Base-by-base conservation (phyloP, 805 yeast genomes). In the Diddensiella transvaalensis region DNA sequence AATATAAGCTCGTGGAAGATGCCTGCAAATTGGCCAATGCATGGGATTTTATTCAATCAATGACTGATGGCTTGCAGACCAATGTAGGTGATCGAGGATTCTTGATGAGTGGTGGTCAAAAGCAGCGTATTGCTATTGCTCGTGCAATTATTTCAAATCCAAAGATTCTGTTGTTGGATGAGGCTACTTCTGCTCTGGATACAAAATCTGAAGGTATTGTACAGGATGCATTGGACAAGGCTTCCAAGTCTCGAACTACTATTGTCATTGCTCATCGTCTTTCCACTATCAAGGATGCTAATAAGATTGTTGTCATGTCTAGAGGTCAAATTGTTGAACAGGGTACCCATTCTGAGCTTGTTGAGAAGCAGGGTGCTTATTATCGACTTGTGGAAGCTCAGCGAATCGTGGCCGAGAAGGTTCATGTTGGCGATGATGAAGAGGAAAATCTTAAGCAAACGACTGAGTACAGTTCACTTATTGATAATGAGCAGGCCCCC, bases 11-110 rank as follows among this genome's bases (percentile, higher is more conserved):
- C 26, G 68, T 72, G 17, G 59, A 60, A 24, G 60, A 63, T 4
- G 72, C 72, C 0, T 64, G 69, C 48, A 60, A 59, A 41, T 65
- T 62, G 48, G 71, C 72, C 44, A 67, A 68, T 37, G 72, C 72
- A 8, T 68, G 65, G 58, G 71, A 66, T 37, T 68, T 68, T 46
- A 65, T 68, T 42, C 61, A 72, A 32, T 87, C 80, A 40, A 66
- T 90, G 55, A 95, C 96, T 0, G 85, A 85, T 13, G 96, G 96
- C 0, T 68, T 80, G n/a, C 73, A 83, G 35, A 90, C 97, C 0
- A 74, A 87, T 50, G 79, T 78, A 38, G 82, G 82, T 18, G 72
- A 76, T 21, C 68, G 82, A 17, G 83, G 83, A 1, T 79, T 80
- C 35, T 65, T 78, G 35, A 49, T 80, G 33, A 76, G 82, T 3